Percentiles rank a stretch among this genome's conserved stretches.
Evolutionary conservation across 495 filamentous ascomycete genomes (phyloP).

Genomic region (Saxispiralis lemnorum): DNA sequence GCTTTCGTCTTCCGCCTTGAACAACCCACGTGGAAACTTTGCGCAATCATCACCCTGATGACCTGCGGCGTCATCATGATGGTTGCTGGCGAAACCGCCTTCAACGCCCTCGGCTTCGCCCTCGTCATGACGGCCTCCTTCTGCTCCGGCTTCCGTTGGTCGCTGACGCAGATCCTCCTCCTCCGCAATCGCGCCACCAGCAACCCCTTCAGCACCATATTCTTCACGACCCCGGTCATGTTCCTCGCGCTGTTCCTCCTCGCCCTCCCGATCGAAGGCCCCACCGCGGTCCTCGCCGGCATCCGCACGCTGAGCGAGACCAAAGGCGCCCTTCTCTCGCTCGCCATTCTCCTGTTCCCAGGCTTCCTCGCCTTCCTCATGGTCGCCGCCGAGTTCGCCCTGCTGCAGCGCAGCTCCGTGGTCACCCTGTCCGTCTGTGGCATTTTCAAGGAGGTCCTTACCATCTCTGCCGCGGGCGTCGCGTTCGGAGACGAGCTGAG

Average conservation of each 20-base stretch:
- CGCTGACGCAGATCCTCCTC: constrained; percentile 84
- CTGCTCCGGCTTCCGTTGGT: constrained; percentile 96
- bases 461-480: constrained; percentile 72
- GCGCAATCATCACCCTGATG: constrained; percentile 81
- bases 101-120: constrained; percentile 72
- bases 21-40: constrained; percentile 64
- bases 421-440: constrained; percentile 93
- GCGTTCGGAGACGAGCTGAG: constrained; percentile 85
- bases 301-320: constrained; percentile 41
- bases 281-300: constrained; percentile 43
- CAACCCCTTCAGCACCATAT: constrained; percentile 93
- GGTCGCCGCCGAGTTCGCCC: constrained; percentile 89
- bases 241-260: constrained; percentile 66
- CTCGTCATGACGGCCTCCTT: constrained; percentile 85
- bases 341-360: constrained; percentile 64
- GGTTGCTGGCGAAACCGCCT: constrained; percentile 91
- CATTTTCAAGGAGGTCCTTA: constrained; percentile 98
- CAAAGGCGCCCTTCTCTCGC: constrained; percentile 42
- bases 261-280: constrained; percentile 74
- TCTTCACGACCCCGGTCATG: constrained; percentile 94
- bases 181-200: constrained; percentile 87
- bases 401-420: constrained; percentile 85
- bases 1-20: constrained; percentile 91
- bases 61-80: constrained; percentile 94
- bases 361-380: constrained; percentile 87